Conservation (phyloP, 306 rosid genomes). For the Chamaecrista fasciculata region DNA sequence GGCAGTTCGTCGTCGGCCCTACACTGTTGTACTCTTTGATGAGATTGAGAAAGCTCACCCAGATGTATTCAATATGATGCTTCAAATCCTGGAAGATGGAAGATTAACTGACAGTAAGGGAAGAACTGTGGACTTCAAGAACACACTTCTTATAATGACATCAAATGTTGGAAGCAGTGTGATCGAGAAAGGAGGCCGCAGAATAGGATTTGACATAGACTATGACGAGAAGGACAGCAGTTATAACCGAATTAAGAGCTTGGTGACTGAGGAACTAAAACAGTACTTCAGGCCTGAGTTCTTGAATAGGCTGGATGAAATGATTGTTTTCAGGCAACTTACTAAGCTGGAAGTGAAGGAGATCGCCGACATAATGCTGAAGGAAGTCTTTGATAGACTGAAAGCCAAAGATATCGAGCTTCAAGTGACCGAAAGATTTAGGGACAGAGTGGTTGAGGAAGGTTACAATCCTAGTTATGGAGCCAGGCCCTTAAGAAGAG, state of each 20-base stretch:
- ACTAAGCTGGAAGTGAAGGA: constrained; percentile 94
- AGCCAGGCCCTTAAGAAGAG: constrained; percentile 96
- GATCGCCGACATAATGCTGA: constrained; percentile 89
- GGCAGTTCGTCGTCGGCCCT: constrained; percentile 95
- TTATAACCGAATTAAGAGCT: constrained; percentile 83
- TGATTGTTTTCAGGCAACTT: constrained; percentile 93
- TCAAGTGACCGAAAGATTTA: constrained; percentile 89
- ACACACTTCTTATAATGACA: constrained; percentile 93
- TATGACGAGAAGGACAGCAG: constrained; percentile 93
- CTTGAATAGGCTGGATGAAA: constrained; percentile 88
- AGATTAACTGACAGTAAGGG: constrained; percentile 96
- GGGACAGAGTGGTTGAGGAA: constrained; percentile 89
- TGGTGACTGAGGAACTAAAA: constrained; percentile 90
- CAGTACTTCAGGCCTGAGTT: constrained; percentile 94
- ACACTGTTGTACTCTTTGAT: constrained; percentile 89
- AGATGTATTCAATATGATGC: constrained; percentile 97
- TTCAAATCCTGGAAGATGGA: constrained; percentile 94
- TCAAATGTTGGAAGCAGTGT: constrained; percentile 97
- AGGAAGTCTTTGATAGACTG: constrained; percentile 89
- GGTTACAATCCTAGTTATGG: constrained; percentile 97
- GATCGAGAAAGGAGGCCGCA: constrained; percentile 93
- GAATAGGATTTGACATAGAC: constrained; percentile 82
- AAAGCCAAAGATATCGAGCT: constrained; percentile 75
- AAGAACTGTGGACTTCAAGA: constrained; percentile 94
- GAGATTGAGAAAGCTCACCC: constrained; percentile 99